Evolutionary conservation across 768 basidiomycete genomes (phyloP).

Genomic region (Podaxis sp.): DNA sequence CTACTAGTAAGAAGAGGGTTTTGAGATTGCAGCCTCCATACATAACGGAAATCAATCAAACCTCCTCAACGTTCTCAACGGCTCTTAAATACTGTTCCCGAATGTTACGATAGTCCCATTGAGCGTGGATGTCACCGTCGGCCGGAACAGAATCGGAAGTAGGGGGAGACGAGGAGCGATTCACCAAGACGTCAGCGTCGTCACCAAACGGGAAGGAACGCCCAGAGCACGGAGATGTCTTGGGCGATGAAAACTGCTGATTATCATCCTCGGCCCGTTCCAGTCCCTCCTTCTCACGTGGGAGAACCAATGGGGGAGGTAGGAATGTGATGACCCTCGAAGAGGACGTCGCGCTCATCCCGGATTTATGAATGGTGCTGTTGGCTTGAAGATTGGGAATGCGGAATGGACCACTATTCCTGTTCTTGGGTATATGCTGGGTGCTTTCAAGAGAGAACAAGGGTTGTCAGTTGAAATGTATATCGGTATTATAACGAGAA

Average conservation of each 20-base stretch:
- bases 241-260: not conserved
- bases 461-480: not conserved
- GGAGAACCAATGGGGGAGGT: not conserved
- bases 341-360: not conserved
- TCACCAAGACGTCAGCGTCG: not conserved
- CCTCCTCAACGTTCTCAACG: not conserved
- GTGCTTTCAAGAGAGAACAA: not conserved
- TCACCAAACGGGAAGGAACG: not conserved
- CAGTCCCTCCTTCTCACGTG: too few species aligned
- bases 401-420: conserved; percentile 2
- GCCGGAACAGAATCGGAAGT: not conserved
- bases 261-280: not conserved
- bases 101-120: not conserved
- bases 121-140: not conserved
- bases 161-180: conserved; percentile 1
- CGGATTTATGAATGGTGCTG: not conserved
- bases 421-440: not conserved
- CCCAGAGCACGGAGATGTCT: conserved; percentile 2
- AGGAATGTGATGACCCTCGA: conserved; percentile 5
- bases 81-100: not conserved
- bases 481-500: not conserved
- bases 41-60: not conserved
- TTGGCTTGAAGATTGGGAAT: not conserved
- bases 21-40: not conserved
- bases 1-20: not conserved